Base-by-base conservation (phyloP, 352 stramenopile genomes). In the Phytophthora macrochlamydospora region DNA sequence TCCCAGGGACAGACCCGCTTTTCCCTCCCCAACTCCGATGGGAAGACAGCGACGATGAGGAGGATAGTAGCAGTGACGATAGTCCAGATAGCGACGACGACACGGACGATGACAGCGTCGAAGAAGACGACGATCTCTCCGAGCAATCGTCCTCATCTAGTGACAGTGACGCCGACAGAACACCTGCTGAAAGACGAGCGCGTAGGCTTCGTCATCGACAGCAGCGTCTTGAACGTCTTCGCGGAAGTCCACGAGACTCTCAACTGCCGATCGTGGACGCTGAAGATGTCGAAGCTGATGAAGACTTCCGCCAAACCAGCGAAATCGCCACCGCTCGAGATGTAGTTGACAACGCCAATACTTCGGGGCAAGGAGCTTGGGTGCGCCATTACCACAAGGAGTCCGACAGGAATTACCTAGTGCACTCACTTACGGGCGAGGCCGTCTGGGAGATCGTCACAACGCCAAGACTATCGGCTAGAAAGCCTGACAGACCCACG, bases 11-110 rank as follows among this genome's bases (percentile, higher is more conserved):
- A 0, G 79, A 92, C 32, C 73, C 83, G 42, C 87, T 89, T 54
- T 89, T 82, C 56, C 79, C 82, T 1, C 82, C 87, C 42, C 82
- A 94, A 48, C 70, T 92, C 50, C 76, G 85, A 18, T 91, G 79
- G 81, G 80, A 75, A 18, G 53, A 75, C 31, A 79, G 71, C 18
- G 71, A 76, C 12, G 63, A 85, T n/a, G 78, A 89, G 12, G 64
- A 78, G 1, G 68, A 73, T 49, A 73, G 56, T 3, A 62, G 42
- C 18, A 45, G 69, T 6, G 50, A 45, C 13, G 69, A 62, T 31
- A 68, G 30, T 29, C 54, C 52, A 1, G 49, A 67, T 6, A 66
- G 35, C 35, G 68, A 73, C 5, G 51, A 65, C 11, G 70, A 75
- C 18, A 75, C 50, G 31, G 56, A 58, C 5, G 44, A 64, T 29